Base-by-base conservation (phyloP, 768 basidiomycete genomes). In the Tephrocybe sp. region DNA sequence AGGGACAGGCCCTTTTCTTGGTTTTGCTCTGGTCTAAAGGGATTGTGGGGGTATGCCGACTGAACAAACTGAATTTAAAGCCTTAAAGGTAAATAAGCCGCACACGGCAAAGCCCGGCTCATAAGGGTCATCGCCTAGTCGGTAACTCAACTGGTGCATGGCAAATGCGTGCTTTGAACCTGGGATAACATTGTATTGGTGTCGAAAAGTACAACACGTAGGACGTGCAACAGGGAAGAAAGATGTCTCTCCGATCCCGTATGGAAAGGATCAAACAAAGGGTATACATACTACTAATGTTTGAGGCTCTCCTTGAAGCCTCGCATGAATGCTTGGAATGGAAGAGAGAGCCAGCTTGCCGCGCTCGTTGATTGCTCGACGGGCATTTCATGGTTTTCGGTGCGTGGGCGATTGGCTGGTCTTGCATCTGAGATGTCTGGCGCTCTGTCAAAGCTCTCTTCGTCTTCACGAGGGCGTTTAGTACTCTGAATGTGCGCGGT, bases 231-330 rank as follows among this genome's bases (percentile, higher is more conserved):
- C 21, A 36, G 18, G 21, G 16, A 28, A 18, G 41, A 27, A 42
- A 38, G 37, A 2, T 28, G 15, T 28, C 18, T 15, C 18, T 27
- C 7, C 41, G 18, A 21, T 12, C 36, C 4, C 9, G 36, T 37
- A 19, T 18, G n/a, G 6, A 30, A 28, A 22, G 30, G 46, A 21
- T 43, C 35, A 49, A 47, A 44, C 7, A 40, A 36, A 31, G 13
- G 47, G 47, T 47, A 49, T 36, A 45, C 38, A 51, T 55, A 53
- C 51, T 51, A 57, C 35, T 49, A 48, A 38, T 46, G 47, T 25
- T 50, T 51, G 12, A 84, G 64, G 59, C 82, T 80, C 65, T 86
- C 83, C 56, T 78, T 78, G 68, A 88, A 86, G 16, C 85, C 86
- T 54, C 79, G 76, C 47, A 83, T 71, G 61, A 88, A 86, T 5